Evolutionary conservation across 2,329 filamentous ascomycete genomes (phyloP).

Genomic region (Tolypocladium endophyticum): DNA sequence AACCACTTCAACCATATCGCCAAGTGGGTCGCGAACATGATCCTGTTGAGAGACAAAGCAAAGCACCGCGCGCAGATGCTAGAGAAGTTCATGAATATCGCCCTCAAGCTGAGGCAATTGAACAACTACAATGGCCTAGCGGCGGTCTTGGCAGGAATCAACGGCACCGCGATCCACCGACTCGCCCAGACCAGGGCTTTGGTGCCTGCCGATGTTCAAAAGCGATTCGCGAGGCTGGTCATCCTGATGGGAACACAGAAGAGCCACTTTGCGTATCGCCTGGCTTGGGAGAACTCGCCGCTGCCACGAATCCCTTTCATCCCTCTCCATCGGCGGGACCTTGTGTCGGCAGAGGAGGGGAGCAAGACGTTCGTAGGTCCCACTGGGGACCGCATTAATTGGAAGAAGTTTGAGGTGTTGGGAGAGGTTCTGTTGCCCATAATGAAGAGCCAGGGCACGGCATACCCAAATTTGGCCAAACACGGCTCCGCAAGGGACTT

Average conservation of each 20-base stretch:
- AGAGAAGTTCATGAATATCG: slow-evolving; percentile 92
- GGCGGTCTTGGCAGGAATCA: slow-evolving; percentile 88
- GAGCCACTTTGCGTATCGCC: slow-evolving; percentile 87
- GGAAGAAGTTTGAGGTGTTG: slow-evolving; percentile 96
- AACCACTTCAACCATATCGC: slow-evolving; percentile 82
- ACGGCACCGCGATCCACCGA: slow-evolving; percentile 76
- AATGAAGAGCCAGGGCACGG: slow-evolving; percentile 80
- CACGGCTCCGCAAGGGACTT: slow-evolving; percentile 63
- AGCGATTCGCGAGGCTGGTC: slow-evolving; percentile 78
- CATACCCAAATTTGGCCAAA: slow-evolving; percentile 62
- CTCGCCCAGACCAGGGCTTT: slow-evolving; percentile 70
- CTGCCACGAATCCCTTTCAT: slow-evolving; percentile 87
- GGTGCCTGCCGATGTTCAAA: slow-evolving; percentile 60
- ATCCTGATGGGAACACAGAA: slow-evolving; percentile 90
- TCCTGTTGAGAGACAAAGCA: slow-evolving; percentile 84
- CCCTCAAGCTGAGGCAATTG: slow-evolving; percentile 71
- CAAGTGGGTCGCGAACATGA: slow-evolving; percentile 73
- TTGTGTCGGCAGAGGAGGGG: slow-evolving; percentile 86
- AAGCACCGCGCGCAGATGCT: slow-evolving; percentile 87
- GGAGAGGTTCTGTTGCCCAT: slow-evolving; percentile 84
- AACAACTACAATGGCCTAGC: slow-evolving; percentile 97
- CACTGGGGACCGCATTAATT: slow-evolving; percentile 72
- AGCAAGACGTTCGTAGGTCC: slow-evolving; percentile 79
- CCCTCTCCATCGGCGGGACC: slow-evolving; percentile 76
- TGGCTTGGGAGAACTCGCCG: slow-evolving; percentile 94